Conservation (phyloP, 495 filamentous ascomycete genomes). For the Aspergillus ostianus region DNA sequence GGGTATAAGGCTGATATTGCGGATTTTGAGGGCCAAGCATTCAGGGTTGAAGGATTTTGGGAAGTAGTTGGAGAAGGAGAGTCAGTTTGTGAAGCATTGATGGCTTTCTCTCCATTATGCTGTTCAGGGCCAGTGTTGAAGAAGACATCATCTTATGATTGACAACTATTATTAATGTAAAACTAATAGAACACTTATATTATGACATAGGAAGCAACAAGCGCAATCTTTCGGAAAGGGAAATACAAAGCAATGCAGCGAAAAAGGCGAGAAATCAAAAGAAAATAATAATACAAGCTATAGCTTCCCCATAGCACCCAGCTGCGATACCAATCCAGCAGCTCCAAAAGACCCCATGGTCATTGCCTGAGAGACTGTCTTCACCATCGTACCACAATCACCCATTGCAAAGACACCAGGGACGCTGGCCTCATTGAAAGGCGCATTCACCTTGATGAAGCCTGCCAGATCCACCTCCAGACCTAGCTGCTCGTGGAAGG, state of each 20-base stretch:
- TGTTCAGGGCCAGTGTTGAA: too few relatives aligned
- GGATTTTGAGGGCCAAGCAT: slow-evolving; percentile 46
- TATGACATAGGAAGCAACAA: too few relatives aligned
- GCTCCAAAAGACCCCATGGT: slow-evolving; percentile 3
- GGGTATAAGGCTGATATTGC: slow-evolving; percentile 60
- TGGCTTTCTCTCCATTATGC: background rate
- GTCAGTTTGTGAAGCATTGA: slow-evolving; percentile 31
- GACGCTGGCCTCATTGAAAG: slow-evolving; percentile 35
- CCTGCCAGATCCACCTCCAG: slow-evolving; percentile 28
- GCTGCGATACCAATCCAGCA: slow-evolving; percentile 1
- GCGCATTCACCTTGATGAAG: slow-evolving; percentile 27
- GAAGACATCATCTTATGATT: too few relatives aligned
- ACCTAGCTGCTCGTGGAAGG: slow-evolving; percentile 30
- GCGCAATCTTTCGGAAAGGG: too few relatives aligned
- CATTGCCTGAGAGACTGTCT: slow-evolving; percentile 12
- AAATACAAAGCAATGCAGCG: too few relatives aligned
- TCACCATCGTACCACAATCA: slow-evolving; percentile 27
- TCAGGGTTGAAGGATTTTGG: slow-evolving; percentile 57
- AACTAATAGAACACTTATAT: too few relatives aligned
- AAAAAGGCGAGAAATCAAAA: too few relatives aligned
- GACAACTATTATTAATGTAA: too few relatives aligned
- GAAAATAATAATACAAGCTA: too few relatives aligned
- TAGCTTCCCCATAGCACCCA: background rate
- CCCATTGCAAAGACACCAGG: slow-evolving; percentile 42
- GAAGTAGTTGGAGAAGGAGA: slow-evolving; percentile 59